Conservation (phyloP, 768 basidiomycete genomes). For the Phaffia australis region DNA sequence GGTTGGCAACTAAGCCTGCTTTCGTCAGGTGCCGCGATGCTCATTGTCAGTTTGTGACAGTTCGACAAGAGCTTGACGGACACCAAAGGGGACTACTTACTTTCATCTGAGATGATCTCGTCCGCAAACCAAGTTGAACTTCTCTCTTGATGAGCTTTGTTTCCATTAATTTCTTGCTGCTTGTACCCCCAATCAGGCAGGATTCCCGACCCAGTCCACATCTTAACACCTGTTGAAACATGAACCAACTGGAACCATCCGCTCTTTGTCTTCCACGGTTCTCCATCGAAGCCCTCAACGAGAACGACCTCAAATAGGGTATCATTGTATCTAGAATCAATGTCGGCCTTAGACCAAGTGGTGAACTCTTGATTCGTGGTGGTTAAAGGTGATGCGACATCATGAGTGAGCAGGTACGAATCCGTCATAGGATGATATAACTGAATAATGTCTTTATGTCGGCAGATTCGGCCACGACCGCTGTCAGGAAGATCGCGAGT, state of each 20-base stretch:
- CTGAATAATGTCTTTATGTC: slow-evolving; percentile 78
- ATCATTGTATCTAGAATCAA: slow-evolving; percentile 61
- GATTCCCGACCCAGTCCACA: slow-evolving; percentile 80
- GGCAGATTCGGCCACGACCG: slow-evolving; percentile 83
- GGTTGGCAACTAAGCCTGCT: slow-evolving; percentile 45
- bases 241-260: slow-evolving; percentile 87
- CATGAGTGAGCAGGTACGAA: slow-evolving; percentile 77
- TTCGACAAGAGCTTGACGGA: not conserved
- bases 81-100: slow-evolving; percentile 43
- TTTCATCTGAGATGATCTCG: slow-evolving; percentile 60
- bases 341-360: slow-evolving; percentile 54
- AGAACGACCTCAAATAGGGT: slow-evolving; percentile 74
- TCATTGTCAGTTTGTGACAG: not conserved
- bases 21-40: not conserved
- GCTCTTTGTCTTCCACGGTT: slow-evolving; percentile 85
- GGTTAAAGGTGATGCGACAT: slow-evolving; percentile 93
- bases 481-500: slow-evolving; percentile 89
- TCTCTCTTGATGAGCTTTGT: slow-evolving; percentile 71
- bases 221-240: slow-evolving; percentile 73
- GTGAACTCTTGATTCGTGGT: slow-evolving; percentile 99
- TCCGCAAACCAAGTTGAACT: slow-evolving; percentile 82
- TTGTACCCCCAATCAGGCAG: slow-evolving; percentile 95
- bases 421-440: slow-evolving; percentile 79
- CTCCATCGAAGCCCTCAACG: slow-evolving; percentile 60
- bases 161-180: slow-evolving; percentile 96